Percentiles rank a stretch among this genome's conserved stretches.
Evolutionary conservation across 352 stramenopile genomes (phyloP).

Genomic region (Phytopythium oedochilum): DNA sequence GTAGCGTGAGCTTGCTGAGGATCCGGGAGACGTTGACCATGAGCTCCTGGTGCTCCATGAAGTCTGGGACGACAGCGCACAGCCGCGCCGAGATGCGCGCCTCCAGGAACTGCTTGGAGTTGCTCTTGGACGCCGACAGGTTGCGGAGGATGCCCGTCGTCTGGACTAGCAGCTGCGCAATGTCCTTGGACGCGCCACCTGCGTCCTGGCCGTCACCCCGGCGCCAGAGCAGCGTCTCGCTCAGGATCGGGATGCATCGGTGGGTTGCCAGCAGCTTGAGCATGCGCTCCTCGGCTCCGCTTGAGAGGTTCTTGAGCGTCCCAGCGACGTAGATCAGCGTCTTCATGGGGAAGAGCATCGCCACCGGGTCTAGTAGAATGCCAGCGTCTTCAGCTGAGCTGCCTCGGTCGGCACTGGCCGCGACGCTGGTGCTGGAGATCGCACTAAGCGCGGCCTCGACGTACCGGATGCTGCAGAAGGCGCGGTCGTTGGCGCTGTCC

Average conservation of each 20-base stretch:
- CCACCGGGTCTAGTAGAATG: neutral
- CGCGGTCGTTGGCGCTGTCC: constrained; percentile 50
- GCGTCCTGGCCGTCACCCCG: constrained; percentile 3
- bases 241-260: constrained; percentile 50
- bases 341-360: constrained; percentile 15
- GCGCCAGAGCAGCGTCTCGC: constrained; percentile 44
- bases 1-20: constrained; percentile 77
- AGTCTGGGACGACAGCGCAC: constrained; percentile 36
- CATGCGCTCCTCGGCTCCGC: constrained; percentile 42
- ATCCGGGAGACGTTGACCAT: constrained; percentile 78
- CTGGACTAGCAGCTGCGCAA: constrained; percentile 71
- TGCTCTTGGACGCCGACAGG: constrained; percentile 47
- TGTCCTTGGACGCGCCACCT: constrained; percentile 31
- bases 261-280: constrained; percentile 56
- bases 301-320: constrained; percentile 75
- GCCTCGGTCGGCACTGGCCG: neutral
- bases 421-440: constrained; percentile 22
- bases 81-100: constrained; percentile 39
- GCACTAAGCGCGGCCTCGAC: constrained; percentile 50
- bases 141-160: constrained; percentile 63
- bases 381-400: constrained; percentile 3
- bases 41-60: constrained; percentile 55
- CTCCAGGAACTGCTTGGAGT: constrained; percentile 71
- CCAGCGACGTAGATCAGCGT: constrained; percentile 67
- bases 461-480: constrained; percentile 61